Evolutionary conservation across 352 stramenopile species (phyloP).

Genomic region (Phytophthora podocarpi): DNA sequence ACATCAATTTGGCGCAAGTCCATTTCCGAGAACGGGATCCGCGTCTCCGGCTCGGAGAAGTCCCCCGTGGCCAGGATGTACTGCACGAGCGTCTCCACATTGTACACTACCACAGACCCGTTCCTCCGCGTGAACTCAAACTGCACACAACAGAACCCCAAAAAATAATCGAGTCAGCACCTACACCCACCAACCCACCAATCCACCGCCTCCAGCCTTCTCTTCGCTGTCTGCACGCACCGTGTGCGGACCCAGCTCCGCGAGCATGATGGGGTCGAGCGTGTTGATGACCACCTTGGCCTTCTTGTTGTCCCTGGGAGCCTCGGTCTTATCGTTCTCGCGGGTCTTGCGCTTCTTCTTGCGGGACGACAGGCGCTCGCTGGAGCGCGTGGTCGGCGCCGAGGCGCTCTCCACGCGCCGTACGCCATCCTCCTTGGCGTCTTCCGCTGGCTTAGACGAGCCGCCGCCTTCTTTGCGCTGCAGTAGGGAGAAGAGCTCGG

Average conservation of each 20-base stretch:
- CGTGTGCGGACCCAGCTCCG: conserved; percentile 74
- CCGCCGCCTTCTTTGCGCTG: conserved; percentile 78
- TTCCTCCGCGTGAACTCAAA: conserved; percentile 88
- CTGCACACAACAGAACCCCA: conserved; percentile 32
- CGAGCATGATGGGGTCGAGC: conserved; percentile 90
- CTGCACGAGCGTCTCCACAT: conserved; percentile 86
- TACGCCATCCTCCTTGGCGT: conserved; percentile 19
- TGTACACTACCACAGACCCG: conserved; percentile 85
- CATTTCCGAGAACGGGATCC: conserved; percentile 86
- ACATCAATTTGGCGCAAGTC: conserved; percentile 76
- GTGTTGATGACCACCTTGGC: conserved; percentile 73
- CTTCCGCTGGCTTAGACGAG: conserved; percentile 8
- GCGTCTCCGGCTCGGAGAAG: conserved; percentile 89
- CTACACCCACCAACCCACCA: no score
- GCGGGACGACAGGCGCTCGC: conserved; percentile 51
- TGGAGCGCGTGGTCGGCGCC: conserved; percentile 46
- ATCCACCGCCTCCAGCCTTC: neutral
- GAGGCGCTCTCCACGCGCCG: conserved; percentile 22
- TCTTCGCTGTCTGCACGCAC: conserved; percentile 32
- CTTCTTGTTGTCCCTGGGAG: conserved; percentile 45
- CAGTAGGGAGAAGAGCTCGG: conserved; percentile 76
- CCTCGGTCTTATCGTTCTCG: conserved; percentile 29
- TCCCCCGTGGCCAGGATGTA: conserved; percentile 90
- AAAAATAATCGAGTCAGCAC: conserved; percentile 26
- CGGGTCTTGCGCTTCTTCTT: conserved; percentile 59